These are phyloP conservation scores for Cystoderma amianthinum DNA, from an alignment of 768 basidiomycete species.

Conservation along the genomic window DNA sequence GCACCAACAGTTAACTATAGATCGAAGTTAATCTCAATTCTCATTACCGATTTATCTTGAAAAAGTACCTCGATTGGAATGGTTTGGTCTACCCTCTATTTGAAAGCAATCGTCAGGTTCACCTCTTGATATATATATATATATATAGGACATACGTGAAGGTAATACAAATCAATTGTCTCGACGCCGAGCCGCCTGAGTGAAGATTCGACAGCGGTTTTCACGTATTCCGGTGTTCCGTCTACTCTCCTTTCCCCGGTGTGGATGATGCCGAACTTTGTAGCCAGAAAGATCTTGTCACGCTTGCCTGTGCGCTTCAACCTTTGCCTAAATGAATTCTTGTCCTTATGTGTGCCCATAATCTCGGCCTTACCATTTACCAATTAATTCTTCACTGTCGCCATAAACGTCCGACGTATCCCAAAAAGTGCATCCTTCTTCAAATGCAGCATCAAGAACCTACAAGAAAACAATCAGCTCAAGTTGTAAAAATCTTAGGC, in stretches of 20 bases:
- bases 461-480: too few species aligned
- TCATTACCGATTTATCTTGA: background rate
- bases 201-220: conserved; percentile 26
- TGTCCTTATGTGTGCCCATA: too few species aligned
- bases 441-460: conserved; percentile 30
- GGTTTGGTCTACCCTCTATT: conserved; percentile 27
- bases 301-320: conserved; percentile 46
- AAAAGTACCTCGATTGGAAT: conserved; percentile 39
- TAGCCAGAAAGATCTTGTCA: conserved; percentile 54
- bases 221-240: conserved; percentile 30
- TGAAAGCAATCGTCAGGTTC: background rate
- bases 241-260: conserved; percentile 9
- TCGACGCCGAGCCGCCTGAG: conserved; percentile 33
- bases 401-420: conserved; percentile 36
- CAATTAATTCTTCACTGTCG: conserved; percentile 3
- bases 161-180: conserved; percentile 38
- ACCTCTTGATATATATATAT: background rate
- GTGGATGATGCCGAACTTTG: conserved; percentile 30
- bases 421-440: conserved; percentile 34
- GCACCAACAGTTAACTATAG: conserved; percentile 33
- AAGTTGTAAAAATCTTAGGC: too few species aligned
- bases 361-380: too few species aligned
- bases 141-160: conserved; percentile 24
- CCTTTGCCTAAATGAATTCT: conserved; percentile 17
- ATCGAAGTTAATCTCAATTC: background rate